Evolutionary conservation across 495 filamentous ascomycete species (phyloP), one percentile per base, ranked within the genome.

Genomic region (Hamigera avellanea): DNA sequence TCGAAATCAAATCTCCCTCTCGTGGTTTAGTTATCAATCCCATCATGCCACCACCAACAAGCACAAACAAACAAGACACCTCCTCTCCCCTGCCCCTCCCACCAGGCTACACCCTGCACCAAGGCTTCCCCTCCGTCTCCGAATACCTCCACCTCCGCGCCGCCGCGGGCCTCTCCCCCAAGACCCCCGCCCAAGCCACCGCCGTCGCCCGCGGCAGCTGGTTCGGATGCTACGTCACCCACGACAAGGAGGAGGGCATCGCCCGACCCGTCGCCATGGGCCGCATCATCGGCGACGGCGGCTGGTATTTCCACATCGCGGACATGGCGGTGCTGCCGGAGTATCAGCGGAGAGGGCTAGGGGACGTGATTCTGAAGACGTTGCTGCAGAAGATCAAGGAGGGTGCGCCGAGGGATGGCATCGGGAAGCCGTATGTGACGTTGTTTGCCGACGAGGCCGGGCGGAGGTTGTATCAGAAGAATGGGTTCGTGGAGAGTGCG

Each of bases 241-340:
- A 44, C 43, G 39, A 54, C 19, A 43, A 40, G 4, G 19, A n/a
- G 6, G 14, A 35, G 2, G 33, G 17, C 30, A 8, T 30, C 2
- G 10, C 41, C 30, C 16, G 38, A 30, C 36, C 46, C 14, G 58
- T 72, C 0, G 70, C 46, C 2, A 73, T 75, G 68, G 70, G 66
- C 37, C 61, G 71, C 14, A 54, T 74, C 3, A 55, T 70, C 35
- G 61, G 67, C 15, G 72, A 75, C 45, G 67, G 69, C 8, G 64
- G 56, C n/a, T 69, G 66, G 56, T 70, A 70, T 38, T 72, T 70
- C 37, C 55, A 64, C 8, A 51, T 75, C 35, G 60, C 61, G n/a
- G 72, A 75, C 48, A 66, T 75, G 52, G 64, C 62, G 1, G 63
- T 72, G 8, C 45, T 65, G 15, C 63, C 69, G 1, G 54, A 41